Conservation (phyloP, 345 rosid genomes). For the Eucalyptus cloeziana region DNA sequence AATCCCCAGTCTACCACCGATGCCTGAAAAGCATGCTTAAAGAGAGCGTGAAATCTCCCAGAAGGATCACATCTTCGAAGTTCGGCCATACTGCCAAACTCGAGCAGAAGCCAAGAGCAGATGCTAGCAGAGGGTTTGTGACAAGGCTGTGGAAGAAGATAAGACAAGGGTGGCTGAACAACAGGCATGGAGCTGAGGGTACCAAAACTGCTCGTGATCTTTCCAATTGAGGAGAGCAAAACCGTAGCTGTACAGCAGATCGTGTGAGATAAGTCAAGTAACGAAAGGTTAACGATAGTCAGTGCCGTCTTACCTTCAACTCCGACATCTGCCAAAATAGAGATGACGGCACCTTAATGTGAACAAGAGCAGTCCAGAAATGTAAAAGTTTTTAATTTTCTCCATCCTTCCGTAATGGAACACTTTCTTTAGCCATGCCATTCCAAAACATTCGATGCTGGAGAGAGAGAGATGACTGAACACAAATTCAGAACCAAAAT, state of each 20-base stretch:
- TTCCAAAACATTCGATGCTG: neutral
- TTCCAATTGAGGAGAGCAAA: neutral
- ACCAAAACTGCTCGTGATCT: neutral
- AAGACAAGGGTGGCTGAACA: slow-evolving; percentile 6
- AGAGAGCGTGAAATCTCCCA: neutral
- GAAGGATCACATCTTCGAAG: neutral
- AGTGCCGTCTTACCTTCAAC: neutral
- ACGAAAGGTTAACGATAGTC: neutral
- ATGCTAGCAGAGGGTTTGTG: neutral
- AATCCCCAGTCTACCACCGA: neutral
- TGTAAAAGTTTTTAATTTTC: neutral
- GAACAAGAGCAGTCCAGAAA: neutral
- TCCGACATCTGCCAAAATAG: neutral
- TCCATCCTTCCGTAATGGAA: neutral
- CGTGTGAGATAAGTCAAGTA: neutral
- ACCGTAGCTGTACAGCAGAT: neutral
- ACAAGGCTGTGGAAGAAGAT: slow-evolving; percentile 34
- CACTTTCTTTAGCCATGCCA: neutral
- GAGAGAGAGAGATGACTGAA: neutral
- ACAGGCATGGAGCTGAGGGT: neutral
- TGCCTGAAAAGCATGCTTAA: slow-evolving; percentile 1
- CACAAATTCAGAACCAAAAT: neutral
- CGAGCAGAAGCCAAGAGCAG: neutral
- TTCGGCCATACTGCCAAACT: neutral
- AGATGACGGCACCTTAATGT: neutral